Evolutionary conservation across 768 basidiomycete species (phyloP).

Genomic region (Panaeolus cyanescens): DNA sequence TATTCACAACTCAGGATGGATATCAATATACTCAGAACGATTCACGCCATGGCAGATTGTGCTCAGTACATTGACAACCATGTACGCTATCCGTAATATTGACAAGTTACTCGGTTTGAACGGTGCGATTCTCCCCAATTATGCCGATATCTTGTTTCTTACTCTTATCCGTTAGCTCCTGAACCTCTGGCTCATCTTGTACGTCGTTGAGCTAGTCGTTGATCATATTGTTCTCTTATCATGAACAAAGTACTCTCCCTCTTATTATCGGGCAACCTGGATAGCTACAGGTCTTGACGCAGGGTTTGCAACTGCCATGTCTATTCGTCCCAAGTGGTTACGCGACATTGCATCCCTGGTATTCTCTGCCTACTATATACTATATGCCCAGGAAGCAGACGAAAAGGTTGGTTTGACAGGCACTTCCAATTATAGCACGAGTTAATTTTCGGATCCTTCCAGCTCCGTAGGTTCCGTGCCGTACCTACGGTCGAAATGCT

Average conservation of each 20-base stretch:
- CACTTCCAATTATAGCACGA: not conserved
- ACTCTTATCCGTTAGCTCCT: slow-evolving; percentile 52
- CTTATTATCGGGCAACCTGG: slow-evolving; percentile 97
- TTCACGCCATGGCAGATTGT: slow-evolving; percentile 98
- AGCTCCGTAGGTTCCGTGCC: slow-evolving; percentile 92
- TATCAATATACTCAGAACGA: slow-evolving; percentile 49
- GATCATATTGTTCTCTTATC: slow-evolving; percentile 5
- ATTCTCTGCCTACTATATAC: slow-evolving; percentile 88
- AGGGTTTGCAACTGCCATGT: slow-evolving; percentile 95
- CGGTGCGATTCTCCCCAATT: slow-evolving; percentile 46
- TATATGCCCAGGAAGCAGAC: slow-evolving; percentile 86
- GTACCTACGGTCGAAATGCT: slow-evolving; percentile 97
- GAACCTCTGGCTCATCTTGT: slow-evolving; percentile 91
- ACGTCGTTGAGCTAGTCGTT: slow-evolving; percentile 25
- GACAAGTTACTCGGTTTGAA: slow-evolving; percentile 84
- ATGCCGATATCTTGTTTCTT: not conserved
- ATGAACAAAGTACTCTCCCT: slow-evolving; percentile 73
- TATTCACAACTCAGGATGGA: not conserved
- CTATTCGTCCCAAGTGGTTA: slow-evolving; percentile 89
- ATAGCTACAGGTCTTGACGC: slow-evolving; percentile 93
- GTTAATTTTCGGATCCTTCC: slow-evolving; percentile 6
- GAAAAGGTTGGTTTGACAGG: slow-evolving; percentile 73
- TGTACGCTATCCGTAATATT: slow-evolving; percentile 83
- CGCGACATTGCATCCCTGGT: slow-evolving; percentile 83
- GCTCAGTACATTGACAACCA: slow-evolving; percentile 77